phyloP scores from a whole-genome alignment of 257 asterid genomes.

The Cinchona pubescens region DNA sequence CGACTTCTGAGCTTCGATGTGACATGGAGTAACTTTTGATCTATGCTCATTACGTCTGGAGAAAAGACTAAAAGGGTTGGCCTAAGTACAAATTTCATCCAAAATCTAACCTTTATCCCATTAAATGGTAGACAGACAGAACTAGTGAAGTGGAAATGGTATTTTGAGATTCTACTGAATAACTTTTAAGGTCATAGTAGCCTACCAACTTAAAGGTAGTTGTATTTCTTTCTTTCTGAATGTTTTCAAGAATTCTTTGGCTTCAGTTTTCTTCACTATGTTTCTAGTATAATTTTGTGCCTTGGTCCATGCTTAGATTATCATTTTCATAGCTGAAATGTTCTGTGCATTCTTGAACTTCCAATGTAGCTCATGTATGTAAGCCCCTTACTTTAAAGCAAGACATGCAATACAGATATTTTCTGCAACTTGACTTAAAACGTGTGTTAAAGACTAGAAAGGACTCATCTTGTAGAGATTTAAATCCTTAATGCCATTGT shows the following conservation, averaged over 20 bases:
- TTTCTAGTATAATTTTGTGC: background rate
- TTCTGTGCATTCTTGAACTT: background rate
- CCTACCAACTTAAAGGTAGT: background rate
- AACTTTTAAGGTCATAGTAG: background rate
- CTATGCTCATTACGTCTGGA: background rate
- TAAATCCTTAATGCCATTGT: too few relatives aligned
- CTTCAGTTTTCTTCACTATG: background rate
- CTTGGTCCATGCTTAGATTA: background rate
- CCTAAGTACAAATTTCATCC: background rate
- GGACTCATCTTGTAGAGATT: background rate
- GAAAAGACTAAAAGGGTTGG: background rate
- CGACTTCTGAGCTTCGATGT: slow-evolving; percentile 9
- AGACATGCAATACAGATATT: too few relatives aligned
- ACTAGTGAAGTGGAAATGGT: background rate
- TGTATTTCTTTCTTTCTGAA: background rate
- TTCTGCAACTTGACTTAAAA: background rate
- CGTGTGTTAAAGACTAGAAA: too few relatives aligned
- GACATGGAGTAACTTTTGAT: slow-evolving; percentile 1
- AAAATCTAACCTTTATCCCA: background rate
- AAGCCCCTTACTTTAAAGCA: too few relatives aligned
- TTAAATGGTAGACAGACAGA: background rate
- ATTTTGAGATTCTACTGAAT: too few relatives aligned
- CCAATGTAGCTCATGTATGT: background rate
- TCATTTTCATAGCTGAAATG: background rate
- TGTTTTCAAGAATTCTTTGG: background rate